Base-by-base conservation (phyloP, 805 yeast genomes). In the Kuraishia floccosa region DNA sequence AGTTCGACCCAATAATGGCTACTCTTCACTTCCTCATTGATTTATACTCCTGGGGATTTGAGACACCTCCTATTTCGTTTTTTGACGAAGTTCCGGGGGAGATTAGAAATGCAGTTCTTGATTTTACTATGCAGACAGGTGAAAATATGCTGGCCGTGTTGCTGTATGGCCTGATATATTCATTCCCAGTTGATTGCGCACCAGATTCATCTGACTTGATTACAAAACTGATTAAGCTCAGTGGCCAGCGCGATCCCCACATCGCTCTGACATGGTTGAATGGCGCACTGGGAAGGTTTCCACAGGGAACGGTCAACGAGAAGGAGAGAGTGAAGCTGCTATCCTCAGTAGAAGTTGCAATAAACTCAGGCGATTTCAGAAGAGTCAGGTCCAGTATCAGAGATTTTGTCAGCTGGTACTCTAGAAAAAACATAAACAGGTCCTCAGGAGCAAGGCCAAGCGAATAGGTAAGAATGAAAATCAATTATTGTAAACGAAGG, bases 341-440 rank as follows among this genome's bases (percentile, higher is more conserved):
- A 21, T 58, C 59, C 6, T 64, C 76, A 2, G 61, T 79, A 4
- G 64, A 63, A n/a, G 60, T 56, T 10, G 80, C 91, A 1, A 57
- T 83, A 30, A 66, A 63, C 23, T 72, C 76, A 16, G 76, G 72
- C 43, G 87, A 85, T 52, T 75, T 64, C 50, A 69, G 89, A 49
- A 69, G 83, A 39, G 73, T 84, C 17, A 69, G 94, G 43, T 60
- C 73, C 3, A 66, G 81, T 27, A 58, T 87, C 32, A 71, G 75
- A 44, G 89, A 80, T 47, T 89, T 87, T 48, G 72, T 83, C 24
- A 72, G 66, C 33, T 82, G 95, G 91, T 86, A 84, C 54, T 58
- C 77, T 20, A 63, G 94, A 42, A 79, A 84, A 49, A 80, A 83
- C 43, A 68, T 83, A 17, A 46, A 49, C 25, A 42, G 59, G 17